Conservation (phyloP, 2,329 filamentous ascomycete species). For the Hymenoscyphus albidus region DNA sequence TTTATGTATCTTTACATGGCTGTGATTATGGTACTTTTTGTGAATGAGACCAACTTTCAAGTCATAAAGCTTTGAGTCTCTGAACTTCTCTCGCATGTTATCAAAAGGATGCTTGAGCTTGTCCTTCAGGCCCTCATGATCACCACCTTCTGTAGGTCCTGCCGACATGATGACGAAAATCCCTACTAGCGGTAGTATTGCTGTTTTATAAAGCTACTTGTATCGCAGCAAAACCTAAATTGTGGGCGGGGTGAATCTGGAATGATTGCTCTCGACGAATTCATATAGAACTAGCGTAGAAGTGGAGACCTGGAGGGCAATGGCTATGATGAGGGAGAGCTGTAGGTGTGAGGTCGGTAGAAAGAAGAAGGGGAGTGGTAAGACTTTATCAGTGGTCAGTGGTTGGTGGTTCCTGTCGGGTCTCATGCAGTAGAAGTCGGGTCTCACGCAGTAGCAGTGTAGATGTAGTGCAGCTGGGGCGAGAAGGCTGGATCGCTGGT, state of each 20-base stretch:
- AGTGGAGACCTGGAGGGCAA: neutral
- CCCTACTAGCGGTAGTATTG: neutral
- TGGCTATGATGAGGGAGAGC: neutral
- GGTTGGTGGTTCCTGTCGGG: neutral
- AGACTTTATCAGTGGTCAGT: neutral
- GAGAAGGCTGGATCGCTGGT: neutral
- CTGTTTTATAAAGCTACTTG: neutral
- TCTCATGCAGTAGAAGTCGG: neutral
- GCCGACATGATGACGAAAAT: constrained; percentile 26
- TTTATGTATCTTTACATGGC: neutral
- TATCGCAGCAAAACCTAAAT: neutral
- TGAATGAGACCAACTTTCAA: constrained; percentile 54
- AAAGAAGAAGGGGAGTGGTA: neutral
- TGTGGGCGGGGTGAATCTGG: neutral
- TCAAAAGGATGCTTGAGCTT: constrained; percentile 49
- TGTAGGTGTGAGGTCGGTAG: neutral
- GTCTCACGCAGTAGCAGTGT: neutral
- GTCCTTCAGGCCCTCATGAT: constrained; percentile 33
- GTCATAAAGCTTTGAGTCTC: constrained; percentile 52
- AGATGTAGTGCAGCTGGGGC: neutral
- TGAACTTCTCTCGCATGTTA: constrained; percentile 48
- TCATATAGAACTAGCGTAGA: neutral
- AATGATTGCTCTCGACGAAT: neutral
- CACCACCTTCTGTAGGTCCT: constrained; percentile 29
- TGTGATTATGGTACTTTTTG: constrained; percentile 48